A percentile compares a stretch with the other conserved stretches of the same genome.
Conservation (phyloP, 441 rosid species). For the Gossypium davidsonii region DNA sequence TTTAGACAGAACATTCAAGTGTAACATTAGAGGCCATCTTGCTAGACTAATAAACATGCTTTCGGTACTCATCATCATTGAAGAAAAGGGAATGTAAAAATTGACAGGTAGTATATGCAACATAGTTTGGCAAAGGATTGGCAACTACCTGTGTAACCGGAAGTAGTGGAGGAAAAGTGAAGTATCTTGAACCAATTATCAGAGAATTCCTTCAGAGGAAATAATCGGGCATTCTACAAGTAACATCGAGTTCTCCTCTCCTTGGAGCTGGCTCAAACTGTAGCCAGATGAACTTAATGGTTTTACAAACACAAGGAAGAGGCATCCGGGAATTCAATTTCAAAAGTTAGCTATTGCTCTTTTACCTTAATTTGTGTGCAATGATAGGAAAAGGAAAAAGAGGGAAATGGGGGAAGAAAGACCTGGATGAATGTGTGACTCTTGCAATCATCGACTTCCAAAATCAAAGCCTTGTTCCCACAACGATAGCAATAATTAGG, state of each 20-base stretch:
- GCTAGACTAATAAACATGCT: constrained; percentile 40
- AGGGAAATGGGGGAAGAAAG: not conserved
- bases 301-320: not conserved
- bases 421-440: constrained; percentile 65
- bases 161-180: not conserved
- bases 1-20: constrained; percentile 21
- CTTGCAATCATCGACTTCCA: constrained; percentile 66
- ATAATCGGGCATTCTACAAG: constrained; percentile 65
- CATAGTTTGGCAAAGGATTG: not conserved
- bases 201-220: constrained; percentile 36
- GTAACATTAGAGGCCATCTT: constrained; percentile 21
- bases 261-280: constrained; percentile 78
- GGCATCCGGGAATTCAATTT: not conserved
- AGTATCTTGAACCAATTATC: not conserved
- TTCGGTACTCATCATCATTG: constrained; percentile 14
- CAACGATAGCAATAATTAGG: constrained; percentile 68
- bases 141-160: not conserved
- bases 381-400: not conserved
- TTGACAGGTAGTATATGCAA: not conserved
- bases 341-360: not conserved
- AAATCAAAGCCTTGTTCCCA: constrained; percentile 72
- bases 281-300: constrained; percentile 7
- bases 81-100: not conserved
- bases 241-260: constrained; percentile 70
- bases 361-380: not conserved